These are phyloP conservation scores for Diplodia seriata DNA, from an alignment of 2,329 filamentous ascomycete genomes.

Conservation along the genomic window DNA sequence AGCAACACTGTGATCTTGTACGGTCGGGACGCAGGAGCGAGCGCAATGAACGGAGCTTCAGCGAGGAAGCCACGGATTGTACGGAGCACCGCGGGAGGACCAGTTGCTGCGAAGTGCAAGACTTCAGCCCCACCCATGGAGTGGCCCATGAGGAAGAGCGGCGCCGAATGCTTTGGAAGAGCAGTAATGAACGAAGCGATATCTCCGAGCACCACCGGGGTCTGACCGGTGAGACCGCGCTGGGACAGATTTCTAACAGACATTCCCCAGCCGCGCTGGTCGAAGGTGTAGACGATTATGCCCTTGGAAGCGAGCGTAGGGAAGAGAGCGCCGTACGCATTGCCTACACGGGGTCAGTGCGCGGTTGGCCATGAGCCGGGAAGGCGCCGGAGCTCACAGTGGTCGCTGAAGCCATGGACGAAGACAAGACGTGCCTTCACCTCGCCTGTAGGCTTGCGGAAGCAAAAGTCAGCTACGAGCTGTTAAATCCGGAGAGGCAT, in stretches of 20 bases:
- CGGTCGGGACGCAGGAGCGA: slow-evolving; percentile 71
- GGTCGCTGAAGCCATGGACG: slow-evolving; percentile 90
- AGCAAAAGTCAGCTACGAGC: slow-evolving; percentile 27
- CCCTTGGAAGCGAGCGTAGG: slow-evolving; percentile 70
- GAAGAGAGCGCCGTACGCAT: slow-evolving; percentile 79
- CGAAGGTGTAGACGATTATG: slow-evolving; percentile 78
- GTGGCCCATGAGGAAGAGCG: slow-evolving; percentile 86
- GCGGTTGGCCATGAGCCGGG: background rate
- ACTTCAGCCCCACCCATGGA: slow-evolving; percentile 88
- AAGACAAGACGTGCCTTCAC: slow-evolving; percentile 77
- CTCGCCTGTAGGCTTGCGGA: slow-evolving; percentile 60
- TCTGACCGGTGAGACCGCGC: slow-evolving; percentile 76
- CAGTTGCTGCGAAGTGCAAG: slow-evolving; percentile 63
- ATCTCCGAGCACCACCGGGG: slow-evolving; percentile 74
- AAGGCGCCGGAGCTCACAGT: slow-evolving; percentile 55
- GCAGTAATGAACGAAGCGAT: slow-evolving; percentile 75
- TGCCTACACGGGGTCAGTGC: slow-evolving; percentile 53
- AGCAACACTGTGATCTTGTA: slow-evolving; percentile 66
- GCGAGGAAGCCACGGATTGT: slow-evolving; percentile 75
- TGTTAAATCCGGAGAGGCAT: background rate
- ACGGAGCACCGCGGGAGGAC: slow-evolving; percentile 59
- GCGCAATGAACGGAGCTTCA: slow-evolving; percentile 79
- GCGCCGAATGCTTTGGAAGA: slow-evolving; percentile 56
- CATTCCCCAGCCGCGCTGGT: slow-evolving; percentile 89
- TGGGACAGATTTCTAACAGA: slow-evolving; percentile 68